Evolutionary conservation across 2,329 filamentous ascomycete genomes (phyloP).

Genomic region (Plenodomus tracheiphilus): DNA sequence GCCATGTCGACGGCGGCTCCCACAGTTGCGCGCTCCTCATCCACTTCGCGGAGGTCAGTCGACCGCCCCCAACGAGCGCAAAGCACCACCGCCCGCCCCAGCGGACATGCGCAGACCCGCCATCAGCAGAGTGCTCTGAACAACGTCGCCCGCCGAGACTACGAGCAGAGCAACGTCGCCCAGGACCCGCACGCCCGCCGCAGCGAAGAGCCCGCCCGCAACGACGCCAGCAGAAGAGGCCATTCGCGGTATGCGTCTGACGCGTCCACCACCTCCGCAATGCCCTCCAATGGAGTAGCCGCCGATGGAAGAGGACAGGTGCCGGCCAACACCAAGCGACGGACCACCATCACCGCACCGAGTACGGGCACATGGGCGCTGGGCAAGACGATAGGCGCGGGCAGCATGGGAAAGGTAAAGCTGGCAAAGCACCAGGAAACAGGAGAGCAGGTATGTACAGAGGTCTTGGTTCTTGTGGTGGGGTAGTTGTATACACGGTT

Average conservation of each 20-base stretch:
- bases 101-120: conserved; percentile 26
- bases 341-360: conserved; percentile 85
- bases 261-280: conserved; percentile 42
- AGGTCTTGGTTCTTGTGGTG: not conserved
- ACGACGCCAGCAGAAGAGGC: conserved; percentile 57
- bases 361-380: conserved; percentile 87
- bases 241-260: conserved; percentile 53
- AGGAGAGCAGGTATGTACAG: conserved; percentile 75
- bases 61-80: conserved; percentile 44
- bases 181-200: conserved; percentile 59
- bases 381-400: conserved; percentile 94
- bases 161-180: conserved; percentile 71
- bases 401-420: conserved; percentile 99
- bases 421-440: conserved; percentile 87
- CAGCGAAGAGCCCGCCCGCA: conserved; percentile 63
- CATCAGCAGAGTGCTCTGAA: conserved; percentile 53
- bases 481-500: not conserved
- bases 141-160: conserved; percentile 67
- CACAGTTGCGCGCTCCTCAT: conserved; percentile 44
- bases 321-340: conserved; percentile 45
- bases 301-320: conserved; percentile 31
- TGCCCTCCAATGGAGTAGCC: conserved; percentile 44
- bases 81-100: conserved; percentile 39
- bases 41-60: conserved; percentile 33
- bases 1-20: conserved; percentile 44